Base-by-base conservation (phyloP, 2,329 filamentous ascomycete species). In the Apiospora marii region DNA sequence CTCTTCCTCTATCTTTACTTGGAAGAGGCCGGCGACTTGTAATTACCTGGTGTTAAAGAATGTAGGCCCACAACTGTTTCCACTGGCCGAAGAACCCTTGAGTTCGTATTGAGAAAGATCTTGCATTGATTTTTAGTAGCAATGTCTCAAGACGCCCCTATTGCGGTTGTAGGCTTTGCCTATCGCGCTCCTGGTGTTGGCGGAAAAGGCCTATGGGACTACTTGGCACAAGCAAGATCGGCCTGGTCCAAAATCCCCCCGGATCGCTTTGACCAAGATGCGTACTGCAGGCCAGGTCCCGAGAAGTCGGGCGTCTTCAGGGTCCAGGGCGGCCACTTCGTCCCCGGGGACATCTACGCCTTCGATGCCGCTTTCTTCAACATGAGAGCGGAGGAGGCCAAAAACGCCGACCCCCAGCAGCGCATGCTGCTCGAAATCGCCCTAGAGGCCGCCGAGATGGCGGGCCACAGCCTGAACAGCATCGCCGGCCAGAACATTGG, bases 361-460 rank as follows among this genome's bases (percentile, higher is more conserved):
- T 71, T 69, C 19, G 71, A 74, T 30, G 24, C 46, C 14, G 16
- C 46, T 19, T 74, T 73, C 34, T 74, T 74, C 67, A 68, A 69
- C 44, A 71, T 72, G 41, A 24, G 27, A 13, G 58, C 67, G 12
- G 51, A 34, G 22, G 71, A 74, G 46, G 73, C 73, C 2, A 68
- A 73, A 6, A 74, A 73, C 0, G 75, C 78, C 70, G 78, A 79
- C 49, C 73, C 72, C 6, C 72, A 74, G 34, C 58, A 69, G 48
- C 71, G 68, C 72, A 67, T 71, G 70, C 12, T 71, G 27, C 70
- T 71, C 22, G 70, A 71, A 41, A 27, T 51, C 19, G 70, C 70
- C 43, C 53, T 71, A 12, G 70, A 71, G 41, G 61, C 70, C 2
- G 61, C 70, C 7, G 70, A 71, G 41, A 68, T 48, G 43, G 70